Percentiles rank a stretch among this genome's conserved stretches.
phyloP scores from a whole-genome alignment of 2,329 filamentous ascomycete species.

The Fusarium sp. region DNA sequence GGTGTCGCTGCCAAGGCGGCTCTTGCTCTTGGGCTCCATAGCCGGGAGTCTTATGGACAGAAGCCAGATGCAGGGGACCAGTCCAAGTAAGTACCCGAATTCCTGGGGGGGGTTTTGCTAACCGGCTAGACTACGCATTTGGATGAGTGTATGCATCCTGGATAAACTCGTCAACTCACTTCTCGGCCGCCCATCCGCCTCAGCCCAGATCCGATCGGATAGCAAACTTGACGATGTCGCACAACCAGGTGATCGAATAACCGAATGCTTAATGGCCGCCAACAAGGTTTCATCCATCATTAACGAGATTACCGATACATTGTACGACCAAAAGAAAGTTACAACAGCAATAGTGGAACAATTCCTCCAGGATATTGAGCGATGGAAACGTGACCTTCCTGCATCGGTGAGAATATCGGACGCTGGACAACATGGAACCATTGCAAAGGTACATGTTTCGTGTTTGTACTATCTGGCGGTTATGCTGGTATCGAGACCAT shows the following conservation, averaged over 20 bases:
- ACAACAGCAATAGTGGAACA: constrained; percentile 52
- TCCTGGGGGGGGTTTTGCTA: no score
- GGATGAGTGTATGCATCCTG: constrained; percentile 54
- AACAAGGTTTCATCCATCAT: constrained; percentile 58
- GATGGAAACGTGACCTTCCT: constrained; percentile 60
- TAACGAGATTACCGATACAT: constrained; percentile 56
- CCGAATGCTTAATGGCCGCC: constrained; percentile 53
- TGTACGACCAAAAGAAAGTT: constrained; percentile 55
- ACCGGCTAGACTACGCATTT: constrained; percentile 48
- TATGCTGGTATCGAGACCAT: constrained; percentile 66
- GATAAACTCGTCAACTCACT: constrained; percentile 55
- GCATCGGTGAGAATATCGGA: constrained; percentile 42
- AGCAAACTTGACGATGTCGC: constrained; percentile 25
- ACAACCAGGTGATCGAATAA: constrained; percentile 33
- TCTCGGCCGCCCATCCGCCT: constrained; percentile 53
- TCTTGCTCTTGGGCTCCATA: constrained; percentile 66
- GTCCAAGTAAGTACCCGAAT: constrained; percentile 28
- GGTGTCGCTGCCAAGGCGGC: constrained; percentile 69
- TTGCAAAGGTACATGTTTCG: constrained; percentile 65
- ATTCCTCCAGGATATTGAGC: constrained; percentile 56
- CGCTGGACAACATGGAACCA: constrained; percentile 50
- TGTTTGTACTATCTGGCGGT: constrained; percentile 70
- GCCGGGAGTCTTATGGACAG: constrained; percentile 40
- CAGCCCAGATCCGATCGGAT: constrained; percentile 35
- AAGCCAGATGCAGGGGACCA: constrained; percentile 30